Base-by-base conservation (phyloP, 2,329 filamentous ascomycete genomes). In the Tolypocladium nubicola region DNA sequence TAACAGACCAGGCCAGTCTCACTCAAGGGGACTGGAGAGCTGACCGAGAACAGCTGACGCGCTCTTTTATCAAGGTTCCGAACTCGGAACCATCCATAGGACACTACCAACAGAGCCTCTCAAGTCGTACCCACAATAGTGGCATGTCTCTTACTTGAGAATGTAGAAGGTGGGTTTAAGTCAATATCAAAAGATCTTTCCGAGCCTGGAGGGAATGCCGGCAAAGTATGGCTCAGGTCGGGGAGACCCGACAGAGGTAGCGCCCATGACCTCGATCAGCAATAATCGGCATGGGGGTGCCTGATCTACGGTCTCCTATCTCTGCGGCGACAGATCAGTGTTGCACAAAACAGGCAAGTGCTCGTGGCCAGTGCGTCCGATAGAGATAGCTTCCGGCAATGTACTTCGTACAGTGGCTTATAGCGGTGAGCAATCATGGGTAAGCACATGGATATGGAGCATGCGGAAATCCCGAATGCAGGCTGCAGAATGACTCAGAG, bases 271-370 rank as follows among this genome's bases (percentile, higher is more conserved):
- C 23, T n/a, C 16, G 14, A 35, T 56, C 54, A 1, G 21, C 19
- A n/a, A 19, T 35, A 35, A 23, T 30, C 33, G 13, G n/a, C 41
- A 21, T 16, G 9, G 14, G 33, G 13, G 43, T 21, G 7, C 21
- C 33, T 55, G 21, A 38, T 3, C 13, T 14, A 23, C n/a, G 19
- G 16, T 11, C n/a, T 8, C 41, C 23, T 37, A 40, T 45, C 53
- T 40, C 21, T 21, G 13, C 6, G 40, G 40, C 11, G 23, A 26
- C 26, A 38, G 41, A 49, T 38, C 10, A 10, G 7, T 10, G 13
- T 3, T 19, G 33, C 19, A 37, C 30, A 19, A 47, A 55, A 49
- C 13, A 49, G 53, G 53, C 40, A 55, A 49, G 53, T 55, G 53
- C 21, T 23, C 43, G n/a, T 39, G 41, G 35, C 21, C 23, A 33